Conservation (phyloP, 106 monocot genomes). For the Ottelia alismoides region DNA sequence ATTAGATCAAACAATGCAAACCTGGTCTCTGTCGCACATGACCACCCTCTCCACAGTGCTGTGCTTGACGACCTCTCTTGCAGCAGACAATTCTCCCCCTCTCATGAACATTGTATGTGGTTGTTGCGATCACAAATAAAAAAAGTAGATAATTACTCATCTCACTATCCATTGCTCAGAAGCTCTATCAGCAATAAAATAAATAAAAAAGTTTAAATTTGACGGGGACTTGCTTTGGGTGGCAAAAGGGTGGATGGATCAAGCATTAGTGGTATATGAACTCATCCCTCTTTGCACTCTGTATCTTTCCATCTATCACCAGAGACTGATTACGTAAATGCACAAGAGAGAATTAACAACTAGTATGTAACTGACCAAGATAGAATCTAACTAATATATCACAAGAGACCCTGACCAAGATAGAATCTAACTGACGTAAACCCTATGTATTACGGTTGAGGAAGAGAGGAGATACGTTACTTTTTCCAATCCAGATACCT, state of each 20-base stretch:
- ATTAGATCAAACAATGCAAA: background rate
- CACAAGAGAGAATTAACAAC: background rate
- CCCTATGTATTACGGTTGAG: no score
- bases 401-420: constrained; percentile 50
- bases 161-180: no score
- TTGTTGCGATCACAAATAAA: constrained; percentile 14
- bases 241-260: constrained; percentile 51
- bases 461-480: no score
- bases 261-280: constrained; percentile 81
- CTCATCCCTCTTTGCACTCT: constrained; percentile 64
- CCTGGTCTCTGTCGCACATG: constrained; percentile 91
- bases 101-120: constrained; percentile 68
- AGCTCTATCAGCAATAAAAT: no score
- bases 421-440: background rate
- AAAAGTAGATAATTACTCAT: background rate
- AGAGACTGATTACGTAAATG: constrained; percentile 30
- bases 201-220: no score
- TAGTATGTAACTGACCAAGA: no score
- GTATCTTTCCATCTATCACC: constrained; percentile 76
- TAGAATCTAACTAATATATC: no score
- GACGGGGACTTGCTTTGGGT: constrained; percentile 60
- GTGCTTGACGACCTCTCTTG: constrained; percentile 75
- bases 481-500: no score
- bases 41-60: constrained; percentile 34
- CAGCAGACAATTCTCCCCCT: constrained; percentile 83